phyloP scores from a whole-genome alignment of 108 stramenopile genomes.

The Mayamaea pseudoterrestris region DNA sequence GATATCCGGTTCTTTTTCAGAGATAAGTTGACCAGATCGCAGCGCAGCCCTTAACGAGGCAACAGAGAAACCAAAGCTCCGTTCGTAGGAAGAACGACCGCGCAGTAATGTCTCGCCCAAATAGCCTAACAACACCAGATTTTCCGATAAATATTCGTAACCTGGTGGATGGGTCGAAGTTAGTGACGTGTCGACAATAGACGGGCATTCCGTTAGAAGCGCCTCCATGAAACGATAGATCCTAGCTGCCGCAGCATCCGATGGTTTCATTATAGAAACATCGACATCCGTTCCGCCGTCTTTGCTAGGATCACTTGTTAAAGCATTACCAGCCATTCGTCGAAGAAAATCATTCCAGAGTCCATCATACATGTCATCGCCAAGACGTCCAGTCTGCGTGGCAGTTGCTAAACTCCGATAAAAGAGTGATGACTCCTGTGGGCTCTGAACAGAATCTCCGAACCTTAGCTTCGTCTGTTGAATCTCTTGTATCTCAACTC shows the following conservation, averaged over 20 bases:
- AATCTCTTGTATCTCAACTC: neutral
- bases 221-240: conserved; percentile 44
- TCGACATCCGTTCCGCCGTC: too few species aligned
- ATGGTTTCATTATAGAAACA: too few species aligned
- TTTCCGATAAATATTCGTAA: conserved; percentile 24
- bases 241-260: conserved; percentile 38
- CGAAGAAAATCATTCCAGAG: neutral
- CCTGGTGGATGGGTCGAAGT: conserved; percentile 19
- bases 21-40: conserved; percentile 19
- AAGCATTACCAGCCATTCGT: neutral
- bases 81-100: conserved; percentile 32
- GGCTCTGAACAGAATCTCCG: neutral
- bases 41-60: conserved; percentile 29
- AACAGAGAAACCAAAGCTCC: conserved; percentile 25
- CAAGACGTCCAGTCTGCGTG: neutral
- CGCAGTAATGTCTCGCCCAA: conserved; percentile 41
- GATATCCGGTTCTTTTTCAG: conserved; percentile 20
- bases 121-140: conserved; percentile 49
- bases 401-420: neutral
- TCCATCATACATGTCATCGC: too few species aligned
- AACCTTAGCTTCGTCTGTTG: neutral
- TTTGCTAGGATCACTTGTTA: too few species aligned
- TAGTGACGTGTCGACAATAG: conserved; percentile 17
- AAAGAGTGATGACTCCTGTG: neutral
- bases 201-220: conserved; percentile 26